These are phyloP conservation scores for Suillus decipiens DNA, from an alignment of 768 basidiomycete species.

Conservation along the genomic window DNA sequence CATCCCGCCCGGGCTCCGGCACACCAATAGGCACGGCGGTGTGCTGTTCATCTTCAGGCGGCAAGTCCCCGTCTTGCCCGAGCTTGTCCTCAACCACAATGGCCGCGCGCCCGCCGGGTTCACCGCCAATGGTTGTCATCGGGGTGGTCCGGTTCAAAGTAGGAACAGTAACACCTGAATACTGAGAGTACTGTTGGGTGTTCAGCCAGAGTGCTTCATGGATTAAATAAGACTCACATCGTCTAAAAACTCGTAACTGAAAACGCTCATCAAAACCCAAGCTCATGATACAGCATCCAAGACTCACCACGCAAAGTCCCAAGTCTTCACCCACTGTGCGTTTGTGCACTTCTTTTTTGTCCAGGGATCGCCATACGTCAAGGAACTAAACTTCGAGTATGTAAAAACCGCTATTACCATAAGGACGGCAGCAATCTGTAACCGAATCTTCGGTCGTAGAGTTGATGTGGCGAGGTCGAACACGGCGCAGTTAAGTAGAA, in stretches of 20 bases:
- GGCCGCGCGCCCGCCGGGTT: conserved; percentile 53
- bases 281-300: conserved; percentile 4
- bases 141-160: conserved; percentile 42
- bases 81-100: conserved; percentile 53
- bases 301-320: conserved; percentile 91
- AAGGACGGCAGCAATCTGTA: conserved; percentile 80
- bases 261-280: background rate
- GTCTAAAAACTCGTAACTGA: conserved; percentile 67
- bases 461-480: conserved; percentile 88
- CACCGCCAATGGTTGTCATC: conserved; percentile 51
- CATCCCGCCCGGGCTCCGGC: conserved; percentile 73
- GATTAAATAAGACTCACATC: conserved; percentile 47
- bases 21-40: conserved; percentile 49
- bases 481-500: conserved; percentile 70
- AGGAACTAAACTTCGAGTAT: conserved; percentile 75
- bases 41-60: conserved; percentile 24
- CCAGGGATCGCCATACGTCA: conserved; percentile 87
- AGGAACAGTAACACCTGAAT: conserved; percentile 38
- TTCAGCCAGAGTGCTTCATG: background rate
- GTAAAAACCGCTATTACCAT: conserved; percentile 75
- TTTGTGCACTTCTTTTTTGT: conserved; percentile 75
- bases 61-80: conserved; percentile 19
- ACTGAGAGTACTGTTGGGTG: conserved; percentile 56
- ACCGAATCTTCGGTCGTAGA: conserved; percentile 70
- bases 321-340: conserved; percentile 87